phyloP scores from a whole-genome alignment of 176 grass and related monocot genomes.

The Typha latifolia region DNA sequence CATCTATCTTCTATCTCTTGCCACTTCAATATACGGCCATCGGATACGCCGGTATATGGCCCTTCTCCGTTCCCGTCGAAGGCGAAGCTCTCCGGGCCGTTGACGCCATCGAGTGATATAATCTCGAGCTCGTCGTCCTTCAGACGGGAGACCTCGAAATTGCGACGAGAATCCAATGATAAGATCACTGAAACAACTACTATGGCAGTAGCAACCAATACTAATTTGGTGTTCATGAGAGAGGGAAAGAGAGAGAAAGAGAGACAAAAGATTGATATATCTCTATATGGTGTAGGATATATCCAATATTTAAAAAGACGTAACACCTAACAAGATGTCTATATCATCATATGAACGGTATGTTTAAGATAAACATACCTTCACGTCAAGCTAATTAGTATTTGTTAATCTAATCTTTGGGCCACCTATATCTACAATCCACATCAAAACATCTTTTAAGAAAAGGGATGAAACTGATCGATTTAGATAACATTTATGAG shows the following conservation, averaged over 20 bases:
- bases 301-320: too few species aligned
- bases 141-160: slow-evolving; percentile 7
- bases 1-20: slow-evolving; percentile 24
- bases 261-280: too few species aligned
- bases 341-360: too few species aligned
- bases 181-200: background rate
- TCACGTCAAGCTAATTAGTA: too few species aligned
- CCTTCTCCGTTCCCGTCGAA: slow-evolving; percentile 36
- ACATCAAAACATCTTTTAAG: too few species aligned
- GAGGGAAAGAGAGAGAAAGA: background rate
- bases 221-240: slow-evolving; percentile 22
- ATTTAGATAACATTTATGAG: too few species aligned
- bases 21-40: slow-evolving; percentile 71
- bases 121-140: slow-evolving; percentile 15
- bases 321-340: too few species aligned
- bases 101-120: slow-evolving; percentile 29
- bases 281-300: too few species aligned
- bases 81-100: slow-evolving; percentile 51
- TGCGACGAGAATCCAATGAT: slow-evolving; percentile 10
- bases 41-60: slow-evolving; percentile 59
- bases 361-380: too few species aligned
- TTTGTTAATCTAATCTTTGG: too few species aligned
- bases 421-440: too few species aligned
- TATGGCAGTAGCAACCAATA: background rate
- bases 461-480: too few species aligned